Evolutionary conservation across 176 grass and related monocot genomes (phyloP), one percentile per base, ranked within the genome.

Genomic region (Rhynchospora tenuis): DNA sequence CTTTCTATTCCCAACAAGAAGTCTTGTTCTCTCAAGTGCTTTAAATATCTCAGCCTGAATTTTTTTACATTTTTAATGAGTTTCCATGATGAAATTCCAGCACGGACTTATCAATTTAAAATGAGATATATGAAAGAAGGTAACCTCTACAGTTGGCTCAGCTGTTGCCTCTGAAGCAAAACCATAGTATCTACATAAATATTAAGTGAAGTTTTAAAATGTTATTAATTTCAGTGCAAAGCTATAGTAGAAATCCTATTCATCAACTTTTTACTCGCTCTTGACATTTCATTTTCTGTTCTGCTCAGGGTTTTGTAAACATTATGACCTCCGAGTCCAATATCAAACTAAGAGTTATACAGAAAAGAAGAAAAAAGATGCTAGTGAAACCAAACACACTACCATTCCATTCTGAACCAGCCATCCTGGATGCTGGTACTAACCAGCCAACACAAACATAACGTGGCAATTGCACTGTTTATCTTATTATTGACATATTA

Each of bases 141-240:
- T 2, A 47, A 83, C 84, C 45, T 86, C 95, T 79, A 98, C 82
- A 12, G 95, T 98, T 72, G 90, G 90, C 64, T 94, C 90, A 0
- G 61, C 77, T 26, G 92, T 89, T 31, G 89, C 95, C 88, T 94
- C 92, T 14, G 95, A 98, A 89, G 95, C 91, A 94, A 98, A 98
- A 42, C 95, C 95, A 80, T 91, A 93, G 68, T 91, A 98, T 88
- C 95, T 98, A 84, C 59, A 89, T 9, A 86, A 38, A 84, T 63
- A 83, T 50, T 48, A 86, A 28, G 13, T 42, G 73, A 55, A 26
- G 2, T 45, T 75, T 75, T 17, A 69, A 9, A 44, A 69, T 69
- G 16, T 69, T 43, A 69, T 69, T 69, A n/a, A 69, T 42, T 6
- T 69, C 1, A 1, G 31, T 69, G 65, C 65, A 69, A 14, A 42